Evolutionary conservation across 371 early-diverging fungal genomes (phyloP).

Genomic region (Syncephalastrum racemosum): DNA sequence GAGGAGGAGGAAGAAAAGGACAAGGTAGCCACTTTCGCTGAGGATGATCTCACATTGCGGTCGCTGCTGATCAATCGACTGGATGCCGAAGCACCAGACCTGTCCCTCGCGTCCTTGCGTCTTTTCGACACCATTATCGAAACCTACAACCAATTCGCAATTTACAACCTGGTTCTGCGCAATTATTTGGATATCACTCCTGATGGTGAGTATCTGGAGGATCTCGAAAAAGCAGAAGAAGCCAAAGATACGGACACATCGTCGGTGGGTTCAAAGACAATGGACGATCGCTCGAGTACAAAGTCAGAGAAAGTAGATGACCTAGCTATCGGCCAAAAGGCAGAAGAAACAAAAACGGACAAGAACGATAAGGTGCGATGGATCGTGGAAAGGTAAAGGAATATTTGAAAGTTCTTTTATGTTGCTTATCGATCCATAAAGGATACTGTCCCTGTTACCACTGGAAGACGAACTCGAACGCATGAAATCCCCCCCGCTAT

Average conservation of each 20-base stretch:
- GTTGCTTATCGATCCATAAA: constrained; percentile 5
- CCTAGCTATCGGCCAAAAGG: constrained; percentile 6
- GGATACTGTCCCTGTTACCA: constrained; percentile 47
- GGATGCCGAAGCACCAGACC: constrained; percentile 44
- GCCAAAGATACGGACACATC: constrained; percentile 33
- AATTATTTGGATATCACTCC: constrained; percentile 54
- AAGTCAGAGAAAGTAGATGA: constrained; percentile 6
- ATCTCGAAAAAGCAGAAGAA: constrained; percentile 11
- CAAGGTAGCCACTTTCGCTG: not conserved
- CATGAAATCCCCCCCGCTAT: constrained; percentile 47
- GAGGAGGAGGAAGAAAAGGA: constrained; percentile 17
- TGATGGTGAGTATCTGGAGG: constrained; percentile 46
- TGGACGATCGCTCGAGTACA: constrained; percentile 32
- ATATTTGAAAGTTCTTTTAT: not conserved
- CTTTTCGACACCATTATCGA: constrained; percentile 65
- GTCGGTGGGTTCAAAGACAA: constrained; percentile 35
- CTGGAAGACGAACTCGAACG: constrained; percentile 53
- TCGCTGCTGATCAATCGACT: constrained; percentile 41
- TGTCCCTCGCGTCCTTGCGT: constrained; percentile 56
- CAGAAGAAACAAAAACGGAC: constrained; percentile 22
- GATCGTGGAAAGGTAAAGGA: constrained; percentile 49
- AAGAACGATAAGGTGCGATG: constrained; percentile 49
- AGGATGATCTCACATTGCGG: constrained; percentile 33
- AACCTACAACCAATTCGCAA: constrained; percentile 66
- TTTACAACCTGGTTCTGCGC: constrained; percentile 59